These are phyloP conservation scores for Nemophila menziesii DNA, from an alignment of 257 asterid species.

Conservation along the genomic window DNA sequence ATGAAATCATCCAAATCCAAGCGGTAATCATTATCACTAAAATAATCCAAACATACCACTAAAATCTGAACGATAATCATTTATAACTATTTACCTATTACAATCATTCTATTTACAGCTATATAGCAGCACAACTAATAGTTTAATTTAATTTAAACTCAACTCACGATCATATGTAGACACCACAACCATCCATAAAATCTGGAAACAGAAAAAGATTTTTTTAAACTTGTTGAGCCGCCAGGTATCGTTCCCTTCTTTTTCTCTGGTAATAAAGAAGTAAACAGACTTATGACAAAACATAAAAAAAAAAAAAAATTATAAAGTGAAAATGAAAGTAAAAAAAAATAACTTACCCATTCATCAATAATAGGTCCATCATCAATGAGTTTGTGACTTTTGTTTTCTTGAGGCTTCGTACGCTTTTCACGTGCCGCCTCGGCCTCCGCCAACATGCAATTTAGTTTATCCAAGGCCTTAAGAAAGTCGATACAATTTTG, in stretches of 20 bases:
- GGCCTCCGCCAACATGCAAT: slow-evolving; percentile 75
- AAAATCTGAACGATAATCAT: too few species aligned
- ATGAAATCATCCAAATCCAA: too few species aligned
- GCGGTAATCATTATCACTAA: too few species aligned
- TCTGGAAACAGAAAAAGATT: slow-evolving; percentile 11
- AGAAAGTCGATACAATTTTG: slow-evolving; percentile 2
- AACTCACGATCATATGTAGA: too few species aligned
- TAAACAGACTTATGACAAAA: neutral
- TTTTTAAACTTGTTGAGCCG: slow-evolving; percentile 82
- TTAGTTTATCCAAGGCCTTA: slow-evolving; percentile 72
- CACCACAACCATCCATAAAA: neutral
- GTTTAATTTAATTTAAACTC: too few species aligned
- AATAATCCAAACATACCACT: too few species aligned
- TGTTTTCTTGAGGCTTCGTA: slow-evolving; percentile 65
- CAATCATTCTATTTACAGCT: slow-evolving; percentile 18
- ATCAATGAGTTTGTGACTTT: slow-evolving; percentile 62
- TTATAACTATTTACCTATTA: slow-evolving; percentile 16
- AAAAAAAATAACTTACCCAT: slow-evolving; percentile 49
- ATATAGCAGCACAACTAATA: slow-evolving; percentile 17
- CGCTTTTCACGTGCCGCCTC: slow-evolving; percentile 77
- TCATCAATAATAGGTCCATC: slow-evolving; percentile 92
- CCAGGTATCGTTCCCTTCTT: slow-evolving; percentile 92
- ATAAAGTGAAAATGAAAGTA: neutral
- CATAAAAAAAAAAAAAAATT: neutral
- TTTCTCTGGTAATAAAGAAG: slow-evolving; percentile 57